Evolutionary conservation across 345 rosid genomes (phyloP), one percentile per base, ranked within the genome.

Genomic region (Populus nigra): DNA sequence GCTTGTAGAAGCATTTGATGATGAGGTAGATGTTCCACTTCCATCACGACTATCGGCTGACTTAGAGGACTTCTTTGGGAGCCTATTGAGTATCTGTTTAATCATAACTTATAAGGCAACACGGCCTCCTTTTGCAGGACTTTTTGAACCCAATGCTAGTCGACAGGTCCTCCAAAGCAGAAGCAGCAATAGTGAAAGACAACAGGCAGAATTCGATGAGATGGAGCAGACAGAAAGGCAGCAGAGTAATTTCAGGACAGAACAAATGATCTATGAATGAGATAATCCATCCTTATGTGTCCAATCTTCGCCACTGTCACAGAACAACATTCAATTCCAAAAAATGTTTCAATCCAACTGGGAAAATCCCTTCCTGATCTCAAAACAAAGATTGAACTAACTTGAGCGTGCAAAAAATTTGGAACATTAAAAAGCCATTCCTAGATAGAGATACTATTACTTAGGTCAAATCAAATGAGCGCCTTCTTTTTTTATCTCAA

Each of bases 61-160:
- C 79, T 88, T 90, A 13, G 91, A 86, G 18, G 89, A 86, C 82
- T 90, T 90, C 84, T 81, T 73, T 0, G 93, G 93, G 78, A 88
- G 85, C 89, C 85, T 88, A 79, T 85, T 90, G 39, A 90, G 82
- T 80, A 90, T 84, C 79, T 90, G 87, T 55, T 87, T 88, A 78
- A 90, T 84, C 93, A 88, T 89, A 69, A 78, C 85, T 85, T 69
- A 76, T 29, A 70, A 38, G 39, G 59, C 33, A 62, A n/a, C 23
- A 55, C 62, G 43, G 69, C 36, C 23, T 38, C 76, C 47, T 49
- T 72, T 66, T 74, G 69, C 82, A 65, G 50, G 20, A 69, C 71
- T 74, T 62, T 25, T n/a, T 33, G n/a, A 78, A 73, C 65, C 49
- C 55, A 68, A 62, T 17, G 22, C 61, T 23, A 50, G 33, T 71